These are phyloP conservation scores for Endocladia muricata DNA, from an alignment of 31 red algal species.

Conservation along the genomic window DNA sequence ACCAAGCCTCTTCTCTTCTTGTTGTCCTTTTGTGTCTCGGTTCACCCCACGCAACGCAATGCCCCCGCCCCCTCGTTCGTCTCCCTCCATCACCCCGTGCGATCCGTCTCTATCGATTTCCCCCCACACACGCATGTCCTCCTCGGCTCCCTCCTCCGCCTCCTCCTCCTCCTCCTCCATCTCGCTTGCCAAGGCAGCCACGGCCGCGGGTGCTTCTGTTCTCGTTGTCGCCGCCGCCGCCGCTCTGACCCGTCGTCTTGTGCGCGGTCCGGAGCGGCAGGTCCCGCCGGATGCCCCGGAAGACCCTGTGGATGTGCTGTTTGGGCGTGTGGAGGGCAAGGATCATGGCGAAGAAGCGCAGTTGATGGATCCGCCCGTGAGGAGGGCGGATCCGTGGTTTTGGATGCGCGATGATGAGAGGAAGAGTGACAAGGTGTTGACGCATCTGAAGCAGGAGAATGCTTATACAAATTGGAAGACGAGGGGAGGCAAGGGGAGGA, in stretches of 20 bases:
- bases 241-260: neutral
- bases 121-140: too few relatives aligned
- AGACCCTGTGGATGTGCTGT: slow-evolving; percentile 37
- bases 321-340: slow-evolving; percentile 48
- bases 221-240: slow-evolving; percentile 24
- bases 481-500: neutral
- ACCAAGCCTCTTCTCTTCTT: too few relatives aligned
- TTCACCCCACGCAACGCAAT: too few relatives aligned
- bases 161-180: neutral
- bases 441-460: slow-evolving; percentile 78
- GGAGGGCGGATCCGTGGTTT: slow-evolving; percentile 49
- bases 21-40: too few relatives aligned
- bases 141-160: neutral
- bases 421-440: slow-evolving; percentile 46
- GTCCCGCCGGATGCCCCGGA: slow-evolving; percentile 40
- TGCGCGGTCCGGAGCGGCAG: slow-evolving; percentile 26
- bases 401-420: slow-evolving; percentile 86
- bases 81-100: neutral
- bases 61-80: too few relatives aligned
- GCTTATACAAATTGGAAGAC: slow-evolving; percentile 80
- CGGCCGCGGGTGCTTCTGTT: slow-evolving; percentile 15
- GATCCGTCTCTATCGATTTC: too few relatives aligned
- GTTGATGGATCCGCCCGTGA: slow-evolving; percentile 60
- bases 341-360: slow-evolving; percentile 37
- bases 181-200: neutral